Base-by-base conservation (phyloP, 139 green algal genomes). In the Asterochloris erici region DNA sequence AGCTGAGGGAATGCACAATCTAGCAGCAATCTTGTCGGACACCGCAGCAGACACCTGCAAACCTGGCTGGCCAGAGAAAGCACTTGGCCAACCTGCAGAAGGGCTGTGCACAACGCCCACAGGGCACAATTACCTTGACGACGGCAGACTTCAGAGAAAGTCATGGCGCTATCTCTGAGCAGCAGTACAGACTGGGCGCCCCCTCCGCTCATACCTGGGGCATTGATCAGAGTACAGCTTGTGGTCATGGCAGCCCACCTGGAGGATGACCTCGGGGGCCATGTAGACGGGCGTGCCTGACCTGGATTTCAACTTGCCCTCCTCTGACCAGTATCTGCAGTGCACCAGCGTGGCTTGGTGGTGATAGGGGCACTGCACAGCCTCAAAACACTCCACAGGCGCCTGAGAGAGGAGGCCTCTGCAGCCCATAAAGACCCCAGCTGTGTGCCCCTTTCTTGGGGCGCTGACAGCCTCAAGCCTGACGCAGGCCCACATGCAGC, bases 251-350 rank as follows among this genome's bases (percentile, higher is more conserved):
- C 29, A 75, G 75, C 38, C 38, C 38, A 54, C 38, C 38, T 54
- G 38, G 69, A 86, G 61, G 62, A 87, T 74, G 68, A 90, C 90
- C 90, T 97, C 93, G 15, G 93, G 93, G 0, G 94, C 94, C 93
- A 98, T 97, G 93, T 97, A 98, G 11, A 93, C 94, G 1, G 94
- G 94, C 0, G 94, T 98, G 62, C 95, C 95, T 71, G 87, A 93
- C 27, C 94, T 87, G 0, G 91, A 95, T 61, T 90, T 95, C 14
- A 98, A 86, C 78, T 92, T 90, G 13, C 89, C 86, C 79, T 97
- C 93, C 73, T 90, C 86, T 0, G 91, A 82, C 76, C 86, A 89
- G 83, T 97, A 94, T 73, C 93, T 88, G 79, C 63, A 79, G 66
- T 71, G 66, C 66, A 26, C 9, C 66, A 71, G 66, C 21, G 66